phyloP scores from a whole-genome alignment of 345 rosid genomes.

The Melastoma malabathricum region DNA sequence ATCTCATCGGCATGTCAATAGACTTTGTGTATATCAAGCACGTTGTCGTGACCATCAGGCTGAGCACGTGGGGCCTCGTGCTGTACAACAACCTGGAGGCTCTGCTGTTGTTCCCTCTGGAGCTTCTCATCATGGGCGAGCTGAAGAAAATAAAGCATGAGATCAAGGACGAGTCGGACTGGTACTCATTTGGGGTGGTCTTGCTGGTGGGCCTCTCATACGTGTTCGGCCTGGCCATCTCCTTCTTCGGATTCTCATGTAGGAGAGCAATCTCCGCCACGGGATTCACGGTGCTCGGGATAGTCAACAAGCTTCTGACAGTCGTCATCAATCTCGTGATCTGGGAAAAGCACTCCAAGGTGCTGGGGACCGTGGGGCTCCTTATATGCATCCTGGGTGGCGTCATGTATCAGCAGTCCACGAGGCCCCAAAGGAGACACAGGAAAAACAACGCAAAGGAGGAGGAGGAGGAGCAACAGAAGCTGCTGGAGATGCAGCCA shows the following conservation, averaged over 20 bases:
- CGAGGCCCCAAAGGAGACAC: conserved; percentile 27
- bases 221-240: conserved; percentile 76
- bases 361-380: conserved; percentile 70
- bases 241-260: conserved; percentile 96
- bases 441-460: conserved; percentile 15
- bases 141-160: conserved; percentile 78
- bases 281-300: conserved; percentile 96
- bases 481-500: conserved; percentile 62
- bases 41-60: conserved; percentile 90
- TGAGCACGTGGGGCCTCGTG: conserved; percentile 95
- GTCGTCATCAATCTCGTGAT: conserved; percentile 71
- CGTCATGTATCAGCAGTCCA: conserved; percentile 78
- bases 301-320: conserved; percentile 83
- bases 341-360: conserved; percentile 91
- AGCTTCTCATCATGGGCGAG: conserved; percentile 91
- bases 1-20: conserved; percentile 81
- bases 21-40: conserved; percentile 98
- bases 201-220: conserved; percentile 84
- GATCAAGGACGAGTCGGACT: conserved; percentile 51
- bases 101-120: conserved; percentile 73
- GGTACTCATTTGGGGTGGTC: conserved; percentile 62
- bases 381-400: conserved; percentile 91
- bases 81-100: conserved; percentile 95
- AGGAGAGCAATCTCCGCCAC: conserved; percentile 90
- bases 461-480: conserved; percentile 52